Evolutionary conservation across 1,139 yeast genomes (phyloP), one percentile per base, ranked within the genome.

Genomic region (Nadsonia starkeyi-henricii): DNA sequence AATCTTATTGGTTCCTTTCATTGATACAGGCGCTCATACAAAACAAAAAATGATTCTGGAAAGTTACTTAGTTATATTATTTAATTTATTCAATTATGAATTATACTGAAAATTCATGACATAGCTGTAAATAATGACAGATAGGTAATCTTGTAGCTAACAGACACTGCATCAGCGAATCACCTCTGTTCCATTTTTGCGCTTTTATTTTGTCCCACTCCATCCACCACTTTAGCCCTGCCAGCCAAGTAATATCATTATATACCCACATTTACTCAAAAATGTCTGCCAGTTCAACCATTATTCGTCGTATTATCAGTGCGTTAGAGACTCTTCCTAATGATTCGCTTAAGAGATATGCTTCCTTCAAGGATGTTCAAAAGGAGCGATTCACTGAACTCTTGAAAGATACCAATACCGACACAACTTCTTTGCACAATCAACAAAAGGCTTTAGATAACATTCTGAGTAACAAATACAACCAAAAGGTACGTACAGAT

Each of bases 291-390:
- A 41, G 17, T 19, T 13, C 43, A 20, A 41, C 26, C 15, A 20
- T 20, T 20, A 20, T 19, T 41, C 43, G 26, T 19, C 26, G 43
- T 13, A 41, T 19, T 20, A 20, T 19, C 21, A 41, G 43, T 33
- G 39, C 39, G 4, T n/a, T 33, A n/a, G 39, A 33, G 5, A 33
- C 39, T 9, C 39, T 33, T 15, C 61, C 60, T 7, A 53, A 52
- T 12, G 69, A 65, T 44, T 44, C 62, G 15, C 52, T 56, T 30
- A 61, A 63, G 49, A 58, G 65, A 8, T 65, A 63, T 49, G 54
- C 57, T 12, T 62, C 67, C 12, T 61, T 66, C 50, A 53, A 61
- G 42, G 58, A 57, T 28, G 55, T 56, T n/a, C 60, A 63, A 52
- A 51, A 58, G 20, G 53, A 53, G 39, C 53, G 62, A 18, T 59